A percentile compares a stretch with the other conserved stretches of the same genome.
These are phyloP conservation scores for Aspergillus incahuasiensis DNA, from an alignment of 495 filamentous ascomycete species.

Conservation along the genomic window DNA sequence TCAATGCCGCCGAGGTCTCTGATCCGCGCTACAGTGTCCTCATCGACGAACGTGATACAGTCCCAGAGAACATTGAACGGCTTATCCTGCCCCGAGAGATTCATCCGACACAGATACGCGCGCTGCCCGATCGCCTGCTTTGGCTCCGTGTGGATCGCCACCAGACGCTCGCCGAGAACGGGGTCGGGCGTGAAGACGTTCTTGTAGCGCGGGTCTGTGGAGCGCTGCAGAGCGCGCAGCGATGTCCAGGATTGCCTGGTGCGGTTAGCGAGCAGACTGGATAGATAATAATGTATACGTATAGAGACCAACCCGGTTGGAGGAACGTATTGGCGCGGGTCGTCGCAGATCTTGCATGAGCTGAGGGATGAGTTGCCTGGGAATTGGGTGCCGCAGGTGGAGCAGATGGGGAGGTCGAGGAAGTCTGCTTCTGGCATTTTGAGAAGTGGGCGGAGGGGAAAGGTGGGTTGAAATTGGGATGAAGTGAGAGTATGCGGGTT, in stretches of 20 bases:
- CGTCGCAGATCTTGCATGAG: conserved; percentile 74
- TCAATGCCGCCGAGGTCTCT: conserved; percentile 52
- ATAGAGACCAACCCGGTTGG: conserved; percentile 37
- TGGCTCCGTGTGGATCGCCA: conserved; percentile 21
- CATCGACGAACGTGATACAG: conserved; percentile 60
- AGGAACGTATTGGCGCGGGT: conserved; percentile 66
- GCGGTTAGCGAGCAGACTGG: neutral
- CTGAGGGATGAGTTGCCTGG: conserved; percentile 40
- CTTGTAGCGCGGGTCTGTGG: conserved; percentile 9
- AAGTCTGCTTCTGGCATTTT: conserved; percentile 8
- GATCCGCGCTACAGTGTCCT: conserved; percentile 49
- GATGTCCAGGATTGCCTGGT: conserved; percentile 30
- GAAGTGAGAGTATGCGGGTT: neutral
- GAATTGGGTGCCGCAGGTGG: conserved; percentile 67
- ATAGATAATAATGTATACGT: neutral
- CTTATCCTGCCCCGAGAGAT: conserved; percentile 27
- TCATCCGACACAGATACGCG: conserved; percentile 57
- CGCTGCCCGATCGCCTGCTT: conserved; percentile 67
- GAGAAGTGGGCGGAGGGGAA: neutral
- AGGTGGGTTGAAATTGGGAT: neutral
- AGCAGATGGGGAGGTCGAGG: conserved; percentile 57
- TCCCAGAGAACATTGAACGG: conserved; percentile 67
- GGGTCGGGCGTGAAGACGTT: conserved; percentile 24
- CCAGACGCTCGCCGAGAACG: conserved; percentile 9
- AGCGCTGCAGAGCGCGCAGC: conserved; percentile 17